Evolutionary conservation across 345 rosid species (phyloP).

Genomic region (Syzygium oleosum): DNA sequence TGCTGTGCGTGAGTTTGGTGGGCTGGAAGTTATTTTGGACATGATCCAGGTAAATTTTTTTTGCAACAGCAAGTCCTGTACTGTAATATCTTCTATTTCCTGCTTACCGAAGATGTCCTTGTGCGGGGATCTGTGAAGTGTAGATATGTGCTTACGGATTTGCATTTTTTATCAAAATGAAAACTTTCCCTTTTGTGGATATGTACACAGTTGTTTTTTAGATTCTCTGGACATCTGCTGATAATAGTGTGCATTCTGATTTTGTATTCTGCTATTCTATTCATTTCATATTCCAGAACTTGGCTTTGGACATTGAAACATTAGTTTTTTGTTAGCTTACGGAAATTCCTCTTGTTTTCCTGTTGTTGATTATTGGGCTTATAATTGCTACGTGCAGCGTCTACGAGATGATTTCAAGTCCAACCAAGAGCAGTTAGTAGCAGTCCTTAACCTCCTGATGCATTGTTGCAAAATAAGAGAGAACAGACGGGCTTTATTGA

Average conservation of each 20-base stretch:
- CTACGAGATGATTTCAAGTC: conserved; percentile 84
- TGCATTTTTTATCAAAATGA: neutral
- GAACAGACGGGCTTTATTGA: conserved; percentile 76
- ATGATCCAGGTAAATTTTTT: conserved; percentile 63
- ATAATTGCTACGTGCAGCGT: conserved; percentile 35
- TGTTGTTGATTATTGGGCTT: neutral
- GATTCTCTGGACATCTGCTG: neutral
- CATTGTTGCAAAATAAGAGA: conserved; percentile 97
- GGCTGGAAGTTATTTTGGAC: conserved; percentile 79
- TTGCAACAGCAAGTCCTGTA: neutral
- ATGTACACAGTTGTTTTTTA: neutral
- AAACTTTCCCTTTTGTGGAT: neutral
- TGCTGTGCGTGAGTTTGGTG: conserved; percentile 90
- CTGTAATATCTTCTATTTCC: neutral
- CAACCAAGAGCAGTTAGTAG: conserved; percentile 88
- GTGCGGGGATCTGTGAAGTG: neutral
- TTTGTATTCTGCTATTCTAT: neutral
- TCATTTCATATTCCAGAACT: neutral
- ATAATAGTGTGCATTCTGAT: neutral
- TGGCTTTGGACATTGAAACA: neutral
- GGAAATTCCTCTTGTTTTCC: neutral
- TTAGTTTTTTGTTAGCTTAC: neutral
- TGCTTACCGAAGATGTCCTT: neutral
- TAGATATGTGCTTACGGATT: neutral
- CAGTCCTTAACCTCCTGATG: conserved; percentile 91